Base-by-base conservation (phyloP, 495 filamentous ascomycete genomes). In the Tuber melanosporum region DNA sequence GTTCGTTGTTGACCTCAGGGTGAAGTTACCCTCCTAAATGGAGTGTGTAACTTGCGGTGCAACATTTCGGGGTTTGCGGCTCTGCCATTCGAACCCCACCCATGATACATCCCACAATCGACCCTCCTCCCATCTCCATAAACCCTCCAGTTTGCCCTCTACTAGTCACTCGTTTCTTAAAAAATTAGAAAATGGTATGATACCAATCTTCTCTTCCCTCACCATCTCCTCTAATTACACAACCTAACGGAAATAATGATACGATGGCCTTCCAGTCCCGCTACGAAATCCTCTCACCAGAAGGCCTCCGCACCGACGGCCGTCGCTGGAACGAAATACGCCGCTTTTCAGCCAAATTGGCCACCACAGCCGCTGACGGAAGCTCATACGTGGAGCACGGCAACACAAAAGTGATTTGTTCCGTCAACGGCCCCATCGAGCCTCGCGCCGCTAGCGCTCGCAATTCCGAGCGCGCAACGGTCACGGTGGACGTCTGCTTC, bases 281-380 rank as follows among this genome's bases (percentile, higher is more conserved):
- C 52, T 77, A 83, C 57, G 82, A 83, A 76, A 75, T 83, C 17
- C 82, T 83, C 71, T 83, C 82, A 7, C 82, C 82, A 22, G 82
- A 83, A 80, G 82, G 82, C 8, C 82, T 83, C 36, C 82, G 82
- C 22, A 77, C 83, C 43, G 82, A 83, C 74, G 82, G 95, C 76
- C 93, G 95, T 15, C 90, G 95, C 71, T 99, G 96, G 96, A 99
- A 99, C 86, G 95, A 99, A 85, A 90, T 98, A 66, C 93, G 95
- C 43, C 91, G 93, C 45, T 87, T 98, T 70, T 89, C 91, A 85
- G 95, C 92, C 52, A 92, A 96, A 85, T 93, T 98, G 84, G 92
- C 91, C 66, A 97, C 97, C 85, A 77, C 80, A 5, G 90, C 94
- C 42, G 93, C 94, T 45, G 95, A 97, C 73, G 95, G 95, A 17